Percentiles rank a stretch among this genome's conserved stretches.
Conservation (phyloP, 2,329 filamentous ascomycete genomes). For the Calonectria naviculata region DNA sequence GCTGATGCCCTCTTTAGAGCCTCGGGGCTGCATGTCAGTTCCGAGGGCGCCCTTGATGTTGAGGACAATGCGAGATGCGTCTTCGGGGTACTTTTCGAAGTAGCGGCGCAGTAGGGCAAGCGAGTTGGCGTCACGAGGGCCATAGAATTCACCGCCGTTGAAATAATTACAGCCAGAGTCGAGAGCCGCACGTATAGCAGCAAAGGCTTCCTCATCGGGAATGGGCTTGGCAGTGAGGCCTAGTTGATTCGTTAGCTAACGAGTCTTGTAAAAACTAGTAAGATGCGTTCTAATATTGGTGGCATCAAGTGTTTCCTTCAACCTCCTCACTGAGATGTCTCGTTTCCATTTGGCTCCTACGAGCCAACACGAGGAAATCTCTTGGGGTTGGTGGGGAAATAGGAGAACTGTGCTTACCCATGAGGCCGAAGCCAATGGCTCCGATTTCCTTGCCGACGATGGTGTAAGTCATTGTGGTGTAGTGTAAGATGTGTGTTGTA, state of each 20-base stretch:
- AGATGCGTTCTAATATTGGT: conserved; percentile 11
- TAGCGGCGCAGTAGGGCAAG: conserved; percentile 69
- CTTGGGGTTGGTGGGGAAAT: neutral
- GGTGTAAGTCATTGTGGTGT: conserved; percentile 34
- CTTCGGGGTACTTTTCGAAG: conserved; percentile 69
- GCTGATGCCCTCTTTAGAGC: conserved; percentile 62
- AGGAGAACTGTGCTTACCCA: conserved; percentile 28
- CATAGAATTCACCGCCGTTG: conserved; percentile 73
- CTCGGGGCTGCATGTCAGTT: conserved; percentile 52
- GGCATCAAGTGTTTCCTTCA: neutral
- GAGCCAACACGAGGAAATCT: neutral
- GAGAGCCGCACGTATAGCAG: conserved; percentile 64
- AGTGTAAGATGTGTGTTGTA: neutral
- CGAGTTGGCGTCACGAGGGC: conserved; percentile 62
- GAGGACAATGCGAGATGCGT: conserved; percentile 68
- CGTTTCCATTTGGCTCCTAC: too few species aligned
- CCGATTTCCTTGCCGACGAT: conserved; percentile 33
- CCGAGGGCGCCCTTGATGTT: conserved; percentile 68
- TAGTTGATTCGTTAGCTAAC: conserved; percentile 17
- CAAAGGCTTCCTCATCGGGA: conserved; percentile 55
- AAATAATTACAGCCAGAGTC: conserved; percentile 55
- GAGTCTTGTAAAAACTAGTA: neutral
- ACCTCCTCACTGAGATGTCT: neutral
- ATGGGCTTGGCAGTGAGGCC: conserved; percentile 34
- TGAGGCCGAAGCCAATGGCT: conserved; percentile 37